phyloP scores from a whole-genome alignment of 1,284 basidiomycete genomes.

The Singerocomus rubriflavus region DNA sequence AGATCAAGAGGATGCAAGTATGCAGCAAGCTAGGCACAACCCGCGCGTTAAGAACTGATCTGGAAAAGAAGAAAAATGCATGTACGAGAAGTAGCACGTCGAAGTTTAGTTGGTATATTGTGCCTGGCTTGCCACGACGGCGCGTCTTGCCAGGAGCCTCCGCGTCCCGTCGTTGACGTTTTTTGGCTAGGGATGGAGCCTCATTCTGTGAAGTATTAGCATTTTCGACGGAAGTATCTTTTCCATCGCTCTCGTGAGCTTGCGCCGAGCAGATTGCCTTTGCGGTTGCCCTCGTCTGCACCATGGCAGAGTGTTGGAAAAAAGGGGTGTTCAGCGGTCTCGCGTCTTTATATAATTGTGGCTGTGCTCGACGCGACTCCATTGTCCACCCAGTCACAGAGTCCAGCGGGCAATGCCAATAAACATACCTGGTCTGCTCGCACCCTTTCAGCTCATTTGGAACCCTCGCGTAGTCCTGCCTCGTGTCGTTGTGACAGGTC shows the following conservation, averaged over 20 bases:
- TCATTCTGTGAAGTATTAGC: too few relatives aligned
- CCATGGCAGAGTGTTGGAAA: not conserved
- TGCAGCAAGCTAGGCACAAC: constrained; percentile 12
- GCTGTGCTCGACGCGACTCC: not conserved
- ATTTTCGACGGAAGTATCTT: not conserved
- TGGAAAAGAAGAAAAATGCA: not conserved
- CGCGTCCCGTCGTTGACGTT: not conserved
- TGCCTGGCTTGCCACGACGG: constrained; percentile 6
- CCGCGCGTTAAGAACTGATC: not conserved
- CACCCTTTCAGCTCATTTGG: constrained; percentile 70
- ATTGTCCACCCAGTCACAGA: too few relatives aligned
- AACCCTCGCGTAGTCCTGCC: constrained; percentile 76
- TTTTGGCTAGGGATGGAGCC: not conserved
- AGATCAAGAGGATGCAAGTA: constrained; percentile 21
- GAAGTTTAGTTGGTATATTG: constrained; percentile 20
- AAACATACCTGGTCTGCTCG: constrained; percentile 76
- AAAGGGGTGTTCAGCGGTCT: not conserved
- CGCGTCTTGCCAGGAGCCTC: constrained; percentile 3
- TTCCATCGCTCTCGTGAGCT: not conserved
- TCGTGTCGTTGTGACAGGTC: constrained; percentile 71
- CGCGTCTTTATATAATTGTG: not conserved
- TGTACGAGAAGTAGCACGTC: constrained; percentile 21
- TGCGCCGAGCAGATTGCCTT: not conserved
- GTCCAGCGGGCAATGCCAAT: constrained; percentile 51
- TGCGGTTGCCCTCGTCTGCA: not conserved